Evolutionary conservation across 2,329 filamentous ascomycete species (phyloP).

Genomic region (Sporothrix inflata): DNA sequence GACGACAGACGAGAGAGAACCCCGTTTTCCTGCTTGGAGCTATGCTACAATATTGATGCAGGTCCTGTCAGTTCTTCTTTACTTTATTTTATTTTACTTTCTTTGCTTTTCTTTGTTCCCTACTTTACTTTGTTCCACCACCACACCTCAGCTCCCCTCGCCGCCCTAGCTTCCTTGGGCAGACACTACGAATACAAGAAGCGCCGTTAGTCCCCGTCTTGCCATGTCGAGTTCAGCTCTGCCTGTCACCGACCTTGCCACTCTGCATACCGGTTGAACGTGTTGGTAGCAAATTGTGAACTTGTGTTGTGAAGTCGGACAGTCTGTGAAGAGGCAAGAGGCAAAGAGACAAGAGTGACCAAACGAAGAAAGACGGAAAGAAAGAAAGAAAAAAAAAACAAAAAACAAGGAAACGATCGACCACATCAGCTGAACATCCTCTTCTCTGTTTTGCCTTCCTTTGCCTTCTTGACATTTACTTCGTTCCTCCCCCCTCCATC

Average conservation of each 20-base stretch:
- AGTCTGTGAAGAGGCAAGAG: too few species aligned
- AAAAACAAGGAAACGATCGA: conserved; percentile 10
- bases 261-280: conserved; percentile 1
- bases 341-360: not conserved
- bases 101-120: not conserved
- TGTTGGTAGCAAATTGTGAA: too few species aligned
- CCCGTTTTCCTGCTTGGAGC: not conserved
- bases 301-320: not conserved
- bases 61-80: not conserved
- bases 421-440: conserved; percentile 5
- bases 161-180: conserved; percentile 13
- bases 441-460: not conserved
- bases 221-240: conserved; percentile 28
- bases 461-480: not conserved
- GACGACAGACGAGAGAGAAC: not conserved
- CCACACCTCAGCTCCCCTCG: not conserved
- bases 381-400: not conserved
- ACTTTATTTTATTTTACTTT: not conserved
- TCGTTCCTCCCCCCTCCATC: not conserved
- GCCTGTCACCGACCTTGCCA: conserved; percentile 19
- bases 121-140: not conserved
- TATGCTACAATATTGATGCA: not conserved
- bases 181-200: conserved; percentile 28
- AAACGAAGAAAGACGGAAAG: not conserved
- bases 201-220: conserved; percentile 25